phyloP scores from a whole-genome alignment of 768 basidiomycete species.

The Boletus tylopilopsis region DNA sequence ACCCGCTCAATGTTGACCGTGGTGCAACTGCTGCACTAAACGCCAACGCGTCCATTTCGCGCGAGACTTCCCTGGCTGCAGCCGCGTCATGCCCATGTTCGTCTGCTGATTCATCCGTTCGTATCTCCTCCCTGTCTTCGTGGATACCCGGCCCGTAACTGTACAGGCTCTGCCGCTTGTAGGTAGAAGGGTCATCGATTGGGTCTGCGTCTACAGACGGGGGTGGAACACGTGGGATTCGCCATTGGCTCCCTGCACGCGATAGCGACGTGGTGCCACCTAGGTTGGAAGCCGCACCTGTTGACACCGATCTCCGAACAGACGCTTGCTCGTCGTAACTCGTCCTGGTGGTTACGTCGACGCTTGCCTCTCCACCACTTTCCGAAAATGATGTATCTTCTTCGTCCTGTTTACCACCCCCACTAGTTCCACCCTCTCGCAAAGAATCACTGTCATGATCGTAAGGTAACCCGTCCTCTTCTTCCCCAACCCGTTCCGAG shows the following conservation, averaged over 20 bases:
- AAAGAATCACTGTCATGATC: conserved; percentile 18
- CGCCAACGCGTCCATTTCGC: conserved; percentile 58
- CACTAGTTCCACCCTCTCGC: neutral
- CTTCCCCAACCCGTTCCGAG: conserved; percentile 29
- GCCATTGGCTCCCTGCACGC: conserved; percentile 23
- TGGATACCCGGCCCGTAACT: conserved; percentile 1
- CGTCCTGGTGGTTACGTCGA: neutral
- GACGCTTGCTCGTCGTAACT: conserved; percentile 1
- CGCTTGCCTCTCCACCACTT: conserved; percentile 5
- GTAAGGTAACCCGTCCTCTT: conserved; percentile 24
- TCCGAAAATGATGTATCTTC: conserved; percentile 12
- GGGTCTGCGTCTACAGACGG: conserved; percentile 32
- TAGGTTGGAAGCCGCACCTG: neutral
- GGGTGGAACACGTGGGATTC: conserved; percentile 37
- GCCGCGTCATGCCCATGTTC: conserved; percentile 60
- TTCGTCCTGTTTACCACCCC: conserved; percentile 13
- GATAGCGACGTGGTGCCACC: conserved; percentile 2
- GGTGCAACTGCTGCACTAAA: conserved; percentile 32
- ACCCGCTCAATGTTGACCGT: conserved; percentile 7
- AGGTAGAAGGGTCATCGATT: neutral
- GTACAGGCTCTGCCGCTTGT: conserved; percentile 3
- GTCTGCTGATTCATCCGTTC: conserved; percentile 34
- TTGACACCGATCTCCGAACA: conserved; percentile 11
- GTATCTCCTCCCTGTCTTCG: conserved; percentile 27
- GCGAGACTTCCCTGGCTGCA: conserved; percentile 63